Percentiles rank a stretch among this genome's conserved stretches.
Conservation (phyloP, 805 yeast genomes). For the Cyberlindnera bimundalis region DNA sequence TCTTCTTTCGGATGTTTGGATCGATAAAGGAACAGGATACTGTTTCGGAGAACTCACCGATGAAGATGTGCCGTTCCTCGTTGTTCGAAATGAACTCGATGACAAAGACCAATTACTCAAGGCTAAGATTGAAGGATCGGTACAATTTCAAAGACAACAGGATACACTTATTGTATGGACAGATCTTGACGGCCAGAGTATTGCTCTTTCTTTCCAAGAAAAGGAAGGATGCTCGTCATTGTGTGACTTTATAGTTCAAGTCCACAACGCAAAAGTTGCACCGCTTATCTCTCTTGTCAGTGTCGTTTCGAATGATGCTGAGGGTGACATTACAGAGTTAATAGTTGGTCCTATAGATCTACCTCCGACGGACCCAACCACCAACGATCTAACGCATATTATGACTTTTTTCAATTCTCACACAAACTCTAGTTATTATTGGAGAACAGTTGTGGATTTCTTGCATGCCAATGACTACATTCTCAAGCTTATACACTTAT, state of each 20-base stretch:
- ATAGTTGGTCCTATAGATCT: conserved; percentile 75
- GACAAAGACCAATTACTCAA: conserved; percentile 56
- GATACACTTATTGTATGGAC: conserved; percentile 96
- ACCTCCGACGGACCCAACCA: conserved; percentile 54
- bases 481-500: conserved; percentile 45
- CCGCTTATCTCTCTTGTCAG: conserved; percentile 71
- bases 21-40: conserved; percentile 89
- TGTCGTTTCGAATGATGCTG: conserved; percentile 46
- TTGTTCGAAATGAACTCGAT: conserved; percentile 70
- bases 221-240: conserved; percentile 81
- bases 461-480: conserved; percentile 55
- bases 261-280: conserved; percentile 53
- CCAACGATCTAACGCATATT: conserved; percentile 48
- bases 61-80: conserved; percentile 48
- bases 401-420: conserved; percentile 52
- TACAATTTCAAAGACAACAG: conserved; percentile 89
- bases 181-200: conserved; percentile 63
- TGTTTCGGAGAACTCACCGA: conserved; percentile 64
- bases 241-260: conserved; percentile 74
- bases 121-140: conserved; percentile 66
- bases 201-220: conserved; percentile 90
- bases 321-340: conserved; percentile 64
- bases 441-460: conserved; percentile 55
- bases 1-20: conserved; percentile 78
- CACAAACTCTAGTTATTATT: conserved; percentile 56